These are phyloP conservation scores for Trichoderma parareesei DNA, from an alignment of 495 filamentous ascomycete species.

Conservation along the genomic window DNA sequence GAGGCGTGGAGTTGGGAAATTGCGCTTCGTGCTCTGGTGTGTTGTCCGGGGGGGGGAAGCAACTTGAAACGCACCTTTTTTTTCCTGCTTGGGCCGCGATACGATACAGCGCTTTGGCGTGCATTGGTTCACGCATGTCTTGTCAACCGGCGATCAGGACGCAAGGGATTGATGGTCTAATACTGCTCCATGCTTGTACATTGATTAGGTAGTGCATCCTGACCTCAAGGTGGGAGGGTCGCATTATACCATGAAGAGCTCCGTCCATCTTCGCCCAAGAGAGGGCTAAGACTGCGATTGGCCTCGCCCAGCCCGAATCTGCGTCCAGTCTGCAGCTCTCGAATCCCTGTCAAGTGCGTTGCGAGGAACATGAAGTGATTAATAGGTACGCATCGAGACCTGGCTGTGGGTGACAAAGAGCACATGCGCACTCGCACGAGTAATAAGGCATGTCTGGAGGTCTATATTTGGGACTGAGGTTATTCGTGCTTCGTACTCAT, in stretches of 20 bases:
- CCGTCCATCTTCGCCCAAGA: background rate
- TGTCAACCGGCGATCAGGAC: background rate
- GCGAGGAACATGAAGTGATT: too few species aligned
- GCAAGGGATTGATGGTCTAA: too few species aligned
- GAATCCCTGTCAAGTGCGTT: too few species aligned
- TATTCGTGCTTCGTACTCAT: background rate
- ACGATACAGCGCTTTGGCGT: background rate
- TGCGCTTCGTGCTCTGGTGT: conserved; percentile 7
- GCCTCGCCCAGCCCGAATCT: background rate
- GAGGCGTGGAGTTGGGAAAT: conserved; percentile 10
- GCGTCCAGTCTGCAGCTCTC: too few species aligned
- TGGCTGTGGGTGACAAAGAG: too few species aligned
- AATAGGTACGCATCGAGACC: too few species aligned
- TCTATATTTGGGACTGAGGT: too few species aligned
- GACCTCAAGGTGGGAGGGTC: background rate
- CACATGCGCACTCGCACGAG: too few species aligned
- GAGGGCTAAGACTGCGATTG: background rate
- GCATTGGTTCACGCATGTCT: background rate
- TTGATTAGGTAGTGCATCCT: conserved; percentile 1
- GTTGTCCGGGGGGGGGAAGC: conserved; percentile 4
- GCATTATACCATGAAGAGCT: background rate
- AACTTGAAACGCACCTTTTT: background rate
- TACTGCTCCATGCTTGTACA: background rate
- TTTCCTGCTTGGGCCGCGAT: background rate
- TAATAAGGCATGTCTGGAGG: too few species aligned